Conservation (phyloP, 257 asterid genomes). For the Lithospermum erythrorhizon region DNA sequence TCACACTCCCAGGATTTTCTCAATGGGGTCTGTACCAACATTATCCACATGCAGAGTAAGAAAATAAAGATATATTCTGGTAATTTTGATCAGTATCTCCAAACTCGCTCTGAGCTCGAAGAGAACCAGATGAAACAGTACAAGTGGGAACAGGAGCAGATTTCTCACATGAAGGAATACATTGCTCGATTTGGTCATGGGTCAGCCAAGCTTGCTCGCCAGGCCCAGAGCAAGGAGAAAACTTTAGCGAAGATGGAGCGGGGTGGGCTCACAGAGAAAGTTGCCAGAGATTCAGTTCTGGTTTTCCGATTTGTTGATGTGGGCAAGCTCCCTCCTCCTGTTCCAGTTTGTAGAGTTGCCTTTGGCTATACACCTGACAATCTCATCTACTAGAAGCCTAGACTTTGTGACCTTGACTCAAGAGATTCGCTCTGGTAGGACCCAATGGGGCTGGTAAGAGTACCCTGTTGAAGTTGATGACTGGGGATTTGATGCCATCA, state of each 20-base stretch:
- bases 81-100: slow-evolving; percentile 82
- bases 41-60: slow-evolving; percentile 92
- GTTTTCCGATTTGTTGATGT: slow-evolving; percentile 75
- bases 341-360: slow-evolving; percentile 79
- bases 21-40: slow-evolving; percentile 94
- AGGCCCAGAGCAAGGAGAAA: slow-evolving; percentile 97
- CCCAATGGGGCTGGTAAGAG: slow-evolving; percentile 99
- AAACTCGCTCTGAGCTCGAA: slow-evolving; percentile 88
- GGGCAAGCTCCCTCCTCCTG: slow-evolving; percentile 98
- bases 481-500: slow-evolving; percentile 70
- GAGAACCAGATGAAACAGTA: slow-evolving; percentile 98
- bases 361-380: slow-evolving; percentile 88
- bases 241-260: slow-evolving; percentile 97
- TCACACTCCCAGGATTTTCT: slow-evolving; percentile 97
- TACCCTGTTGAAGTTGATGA: slow-evolving; percentile 92
- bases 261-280: slow-evolving; percentile 95
- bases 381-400: slow-evolving; percentile 68
- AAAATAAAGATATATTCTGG: slow-evolving; percentile 74
- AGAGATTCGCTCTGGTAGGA: slow-evolving; percentile 91
- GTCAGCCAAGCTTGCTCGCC: slow-evolving; percentile 97
- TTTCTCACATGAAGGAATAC: slow-evolving; percentile 89
- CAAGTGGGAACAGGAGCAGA: slow-evolving; percentile 99
- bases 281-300: slow-evolving; percentile 54
- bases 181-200: slow-evolving; percentile 99
- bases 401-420: slow-evolving; percentile 94